phyloP scores from a whole-genome alignment of 2,329 filamentous ascomycete species.

The Bipolaris sorokiniana region DNA sequence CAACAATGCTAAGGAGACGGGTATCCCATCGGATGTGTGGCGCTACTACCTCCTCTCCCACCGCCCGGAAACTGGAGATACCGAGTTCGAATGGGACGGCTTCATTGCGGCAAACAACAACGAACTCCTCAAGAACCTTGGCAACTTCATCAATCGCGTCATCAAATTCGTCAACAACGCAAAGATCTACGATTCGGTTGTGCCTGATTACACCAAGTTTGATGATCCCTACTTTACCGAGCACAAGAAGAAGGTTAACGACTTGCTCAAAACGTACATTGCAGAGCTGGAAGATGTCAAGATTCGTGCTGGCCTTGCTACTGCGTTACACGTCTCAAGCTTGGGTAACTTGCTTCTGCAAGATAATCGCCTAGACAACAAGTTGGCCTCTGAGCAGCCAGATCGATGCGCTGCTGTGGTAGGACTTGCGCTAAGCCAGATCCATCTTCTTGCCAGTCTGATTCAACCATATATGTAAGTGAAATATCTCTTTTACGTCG shows the following conservation, averaged over 20 bases:
- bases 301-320: constrained; percentile 69
- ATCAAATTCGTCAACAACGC: constrained; percentile 75
- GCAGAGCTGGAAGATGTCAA: constrained; percentile 73
- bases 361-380: constrained; percentile 65
- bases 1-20: constrained; percentile 85
- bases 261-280: constrained; percentile 69
- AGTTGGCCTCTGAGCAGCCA: constrained; percentile 64
- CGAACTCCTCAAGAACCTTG: constrained; percentile 78
- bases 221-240: constrained; percentile 50
- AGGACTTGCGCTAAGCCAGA: constrained; percentile 81
- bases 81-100: constrained; percentile 86
- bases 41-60: constrained; percentile 87
- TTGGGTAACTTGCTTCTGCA: constrained; percentile 66
- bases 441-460: constrained; percentile 79
- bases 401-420: constrained; percentile 68
- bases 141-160: constrained; percentile 63
- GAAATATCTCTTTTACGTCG: not conserved
- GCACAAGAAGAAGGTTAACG: constrained; percentile 68
- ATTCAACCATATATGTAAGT: constrained; percentile 77
- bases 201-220: constrained; percentile 70
- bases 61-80: constrained; percentile 83
- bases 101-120: constrained; percentile 89
- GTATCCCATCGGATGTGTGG: constrained; percentile 87
- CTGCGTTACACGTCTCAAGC: constrained; percentile 70
- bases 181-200: constrained; percentile 70